Percentiles rank a stretch among this genome's conserved stretches.
These are phyloP conservation scores for Chaetoceros muelleri DNA, from an alignment of 108 stramenopile species.

Conservation along the genomic window DNA sequence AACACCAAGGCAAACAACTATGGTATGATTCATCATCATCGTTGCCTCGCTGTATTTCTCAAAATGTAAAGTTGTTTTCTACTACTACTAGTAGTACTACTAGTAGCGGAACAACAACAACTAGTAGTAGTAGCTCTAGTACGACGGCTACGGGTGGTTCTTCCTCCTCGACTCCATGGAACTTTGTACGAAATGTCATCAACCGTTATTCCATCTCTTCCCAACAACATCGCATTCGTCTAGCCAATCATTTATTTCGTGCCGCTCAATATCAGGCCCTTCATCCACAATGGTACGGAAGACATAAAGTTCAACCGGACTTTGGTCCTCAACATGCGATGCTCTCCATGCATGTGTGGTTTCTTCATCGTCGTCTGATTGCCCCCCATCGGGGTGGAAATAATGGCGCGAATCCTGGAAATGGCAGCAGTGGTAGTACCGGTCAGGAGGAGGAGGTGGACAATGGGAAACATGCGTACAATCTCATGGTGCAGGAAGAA, in stretches of 20 bases:
- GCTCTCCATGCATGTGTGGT: slow-evolving; percentile 85
- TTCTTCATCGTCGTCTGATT: slow-evolving; percentile 73
- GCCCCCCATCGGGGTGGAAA: slow-evolving; percentile 33
- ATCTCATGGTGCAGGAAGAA: slow-evolving; percentile 70
- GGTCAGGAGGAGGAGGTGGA: slow-evolving; percentile 5
- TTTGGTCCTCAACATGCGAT: slow-evolving; percentile 82
- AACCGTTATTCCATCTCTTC: slow-evolving; percentile 46
- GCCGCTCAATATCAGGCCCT: slow-evolving; percentile 53
- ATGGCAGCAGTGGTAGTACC: slow-evolving; percentile 22
- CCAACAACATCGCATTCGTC: slow-evolving; percentile 48
- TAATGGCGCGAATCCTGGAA: background rate
- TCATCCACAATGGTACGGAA: slow-evolving; percentile 72
- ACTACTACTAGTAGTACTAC: too few relatives aligned
- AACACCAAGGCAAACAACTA: too few relatives aligned
- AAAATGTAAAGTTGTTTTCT: too few relatives aligned
- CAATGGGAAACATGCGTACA: background rate
- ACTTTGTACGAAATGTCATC: too few relatives aligned
- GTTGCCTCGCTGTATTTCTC: too few relatives aligned
- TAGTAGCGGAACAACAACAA: too few relatives aligned
- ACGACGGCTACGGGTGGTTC: too few relatives aligned
- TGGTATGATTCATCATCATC: too few relatives aligned
- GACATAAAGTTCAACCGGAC: slow-evolving; percentile 52
- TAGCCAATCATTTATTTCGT: slow-evolving; percentile 59
- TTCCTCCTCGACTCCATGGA: too few relatives aligned
- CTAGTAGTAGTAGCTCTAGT: too few relatives aligned